These are phyloP conservation scores for Fragosphaeria purpurea DNA, from an alignment of 2,329 filamentous ascomycete genomes.

Conservation along the genomic window DNA sequence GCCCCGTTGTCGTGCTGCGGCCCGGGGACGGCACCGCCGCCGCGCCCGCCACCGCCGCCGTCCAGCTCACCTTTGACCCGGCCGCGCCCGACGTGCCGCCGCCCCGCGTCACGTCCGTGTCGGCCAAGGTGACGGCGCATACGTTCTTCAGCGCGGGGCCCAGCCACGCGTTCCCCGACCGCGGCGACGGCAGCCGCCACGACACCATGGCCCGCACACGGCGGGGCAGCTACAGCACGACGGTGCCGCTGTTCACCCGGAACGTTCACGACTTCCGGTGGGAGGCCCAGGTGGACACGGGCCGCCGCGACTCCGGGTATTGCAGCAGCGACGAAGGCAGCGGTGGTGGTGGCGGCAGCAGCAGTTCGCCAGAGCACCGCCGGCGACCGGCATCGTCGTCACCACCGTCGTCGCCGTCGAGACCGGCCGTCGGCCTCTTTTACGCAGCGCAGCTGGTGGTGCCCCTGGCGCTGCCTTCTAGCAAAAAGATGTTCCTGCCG, in stretches of 20 bases:
- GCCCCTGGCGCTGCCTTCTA: constrained; percentile 36
- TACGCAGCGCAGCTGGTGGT: constrained; percentile 35
- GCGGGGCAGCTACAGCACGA: constrained; percentile 36
- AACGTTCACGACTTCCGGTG: constrained; percentile 28
- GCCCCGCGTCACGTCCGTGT: constrained; percentile 38
- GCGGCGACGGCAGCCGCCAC: constrained; percentile 30
- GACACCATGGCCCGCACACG: constrained; percentile 27
- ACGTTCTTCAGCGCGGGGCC: constrained; percentile 42
- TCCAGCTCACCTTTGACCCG: constrained; percentile 40
- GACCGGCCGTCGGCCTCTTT: constrained; percentile 18
- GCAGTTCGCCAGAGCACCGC: not conserved
- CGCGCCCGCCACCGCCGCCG: constrained; percentile 30
- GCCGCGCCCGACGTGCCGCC: constrained; percentile 30
- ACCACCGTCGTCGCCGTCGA: not conserved
- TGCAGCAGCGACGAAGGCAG: constrained; percentile 23
- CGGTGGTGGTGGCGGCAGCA: not conserved
- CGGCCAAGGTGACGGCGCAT: constrained; percentile 40
- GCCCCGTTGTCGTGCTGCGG: constrained; percentile 38
- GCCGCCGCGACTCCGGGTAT: constrained; percentile 45
- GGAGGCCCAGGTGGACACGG: constrained; percentile 24
- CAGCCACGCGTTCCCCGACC: constrained; percentile 38
- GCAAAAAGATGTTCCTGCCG: constrained; percentile 41
- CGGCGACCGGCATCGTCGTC: not conserved
- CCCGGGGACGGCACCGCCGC: constrained; percentile 34
- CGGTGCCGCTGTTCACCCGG: constrained; percentile 29